Conservation (phyloP, 805 yeast genomes). For the Kodamaea laetipori region DNA sequence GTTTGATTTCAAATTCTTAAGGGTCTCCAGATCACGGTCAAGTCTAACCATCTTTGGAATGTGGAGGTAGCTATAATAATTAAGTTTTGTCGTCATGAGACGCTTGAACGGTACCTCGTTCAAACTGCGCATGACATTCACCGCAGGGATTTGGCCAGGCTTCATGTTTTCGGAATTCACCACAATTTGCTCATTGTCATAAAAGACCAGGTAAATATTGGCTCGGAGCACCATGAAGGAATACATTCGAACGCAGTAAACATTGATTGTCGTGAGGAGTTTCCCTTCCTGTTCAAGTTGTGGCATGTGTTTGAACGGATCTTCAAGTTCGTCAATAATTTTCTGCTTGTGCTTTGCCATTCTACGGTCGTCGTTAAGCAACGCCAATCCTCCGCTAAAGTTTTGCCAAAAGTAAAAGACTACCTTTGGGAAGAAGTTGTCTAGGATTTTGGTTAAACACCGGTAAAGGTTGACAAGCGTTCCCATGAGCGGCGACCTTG, state of each 20-base stretch:
- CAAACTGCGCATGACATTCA: constrained; percentile 12
- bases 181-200: constrained; percentile 16
- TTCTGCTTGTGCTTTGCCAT: not conserved
- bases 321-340: not conserved
- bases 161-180: not conserved
- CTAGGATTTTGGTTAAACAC: constrained; percentile 19
- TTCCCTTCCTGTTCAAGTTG: constrained; percentile 1
- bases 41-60: constrained; percentile 18
- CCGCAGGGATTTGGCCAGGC: constrained; percentile 7
- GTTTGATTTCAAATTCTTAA: not conserved
- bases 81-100: constrained; percentile 18
- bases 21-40: constrained; percentile 3
- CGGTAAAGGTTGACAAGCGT: constrained; percentile 18
- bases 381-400: constrained; percentile 25
- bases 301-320: constrained; percentile 1
- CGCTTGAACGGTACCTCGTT: constrained; percentile 27
- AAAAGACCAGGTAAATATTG: constrained; percentile 20
- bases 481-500: constrained; percentile 12
- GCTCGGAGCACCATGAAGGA: constrained; percentile 25
- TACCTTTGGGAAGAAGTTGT: constrained; percentile 26
- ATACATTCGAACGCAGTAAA: constrained; percentile 21
- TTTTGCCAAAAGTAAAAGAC: constrained; percentile 23
- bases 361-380: constrained; percentile 14
- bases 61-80: constrained; percentile 22
- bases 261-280: constrained; percentile 11